Base-by-base conservation (phyloP, 1,284 basidiomycete genomes). In the Cystobasidium sp. region DNA sequence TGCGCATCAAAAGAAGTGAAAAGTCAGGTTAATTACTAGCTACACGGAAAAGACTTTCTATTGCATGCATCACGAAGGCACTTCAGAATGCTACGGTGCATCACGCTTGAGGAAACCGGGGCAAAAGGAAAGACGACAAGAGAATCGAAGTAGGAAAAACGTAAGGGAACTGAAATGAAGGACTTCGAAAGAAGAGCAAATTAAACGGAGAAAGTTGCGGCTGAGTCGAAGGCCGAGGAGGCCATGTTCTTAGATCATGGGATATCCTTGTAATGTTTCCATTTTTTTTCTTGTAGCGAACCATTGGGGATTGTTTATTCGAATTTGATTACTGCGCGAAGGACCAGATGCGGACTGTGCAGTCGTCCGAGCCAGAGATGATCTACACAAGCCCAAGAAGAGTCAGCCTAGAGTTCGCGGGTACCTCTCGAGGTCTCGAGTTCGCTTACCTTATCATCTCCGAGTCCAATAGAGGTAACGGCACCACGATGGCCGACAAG, bases 401-500 rank as follows among this genome's bases (percentile, higher is more conserved):
- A 9, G 46, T 52, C 44, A 18, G 59, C 12, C 7, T 43, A 14
- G 18, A 37, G 8, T 10, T 62, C 41, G 12, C 20, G 41, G n/a
- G 41, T n/a, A 31, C 31, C 18, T 14, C 39, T 24, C 6, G 20
- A 9, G 1, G 24, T 18, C 12, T 5, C 39, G 6, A 8, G 3
- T 14, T 18, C n/a, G 51, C 64, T 52, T 44, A 75, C 62, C 58
- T 74, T 75, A 62, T 76, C 75, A 58, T 76, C 75, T 14, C 66
- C 65, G 24, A 76, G 31, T 18, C 51, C 59, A 18, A 75, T 47
- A 37, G 62, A 69, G 16, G 71, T 74, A 18, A 76, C 75, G 0
- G 96, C 93, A 41, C 92, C 94, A 61, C 93, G 88, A 82, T 99
- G 97, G 1, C 95, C 96, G 20, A 97, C 92, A 5, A 99, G 86